phyloP scores from a whole-genome alignment of 1,284 basidiomycete species.

The Phaffia rhodozyma region DNA sequence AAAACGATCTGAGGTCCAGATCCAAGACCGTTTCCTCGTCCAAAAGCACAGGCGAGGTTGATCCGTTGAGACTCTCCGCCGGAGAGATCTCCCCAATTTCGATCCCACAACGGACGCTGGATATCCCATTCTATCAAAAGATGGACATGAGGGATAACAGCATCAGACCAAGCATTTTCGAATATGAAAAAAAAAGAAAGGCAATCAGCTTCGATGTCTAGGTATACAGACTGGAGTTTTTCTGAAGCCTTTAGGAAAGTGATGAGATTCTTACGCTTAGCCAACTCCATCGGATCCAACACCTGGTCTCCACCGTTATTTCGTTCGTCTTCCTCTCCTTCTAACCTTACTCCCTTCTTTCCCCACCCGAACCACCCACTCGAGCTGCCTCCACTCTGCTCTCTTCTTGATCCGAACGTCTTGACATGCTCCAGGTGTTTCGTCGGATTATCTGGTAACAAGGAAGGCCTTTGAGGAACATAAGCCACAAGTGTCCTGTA shows the following conservation, averaged over 20 bases:
- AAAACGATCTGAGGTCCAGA: slow-evolving; percentile 61
- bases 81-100: slow-evolving; percentile 62
- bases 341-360: background rate
- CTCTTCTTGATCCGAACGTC: slow-evolving; percentile 46
- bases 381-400: slow-evolving; percentile 20
- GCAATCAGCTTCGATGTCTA: no score
- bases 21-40: slow-evolving; percentile 38
- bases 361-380: no score
- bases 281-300: slow-evolving; percentile 20
- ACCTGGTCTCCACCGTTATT: slow-evolving; percentile 7
- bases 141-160: slow-evolving; percentile 32
- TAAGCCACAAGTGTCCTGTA: slow-evolving; percentile 69
- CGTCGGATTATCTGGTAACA: slow-evolving; percentile 64
- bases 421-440: slow-evolving; percentile 53
- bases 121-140: slow-evolving; percentile 58
- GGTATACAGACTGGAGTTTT: no score
- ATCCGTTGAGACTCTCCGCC: slow-evolving; percentile 74
- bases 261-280: background rate
- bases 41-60: slow-evolving; percentile 59
- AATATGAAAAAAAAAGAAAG: no score
- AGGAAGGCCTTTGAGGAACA: slow-evolving; percentile 68
- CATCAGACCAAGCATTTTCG: no score
- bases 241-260: no score
- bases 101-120: slow-evolving; percentile 54
- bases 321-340: slow-evolving; percentile 18